Conservation (phyloP, 441 rosid genomes). For the Brassica balearica region DNA sequence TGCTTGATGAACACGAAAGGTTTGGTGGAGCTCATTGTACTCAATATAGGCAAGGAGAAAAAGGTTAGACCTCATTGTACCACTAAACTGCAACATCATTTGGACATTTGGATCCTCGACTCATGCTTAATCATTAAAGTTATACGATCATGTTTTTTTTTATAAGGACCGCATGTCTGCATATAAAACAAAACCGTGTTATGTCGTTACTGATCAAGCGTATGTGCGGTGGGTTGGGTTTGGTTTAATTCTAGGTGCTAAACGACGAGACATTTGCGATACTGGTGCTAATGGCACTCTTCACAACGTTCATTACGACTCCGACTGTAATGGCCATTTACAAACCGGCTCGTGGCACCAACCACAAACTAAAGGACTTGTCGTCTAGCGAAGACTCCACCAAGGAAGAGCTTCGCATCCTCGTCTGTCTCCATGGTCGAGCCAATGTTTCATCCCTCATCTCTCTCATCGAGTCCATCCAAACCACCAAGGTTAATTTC, state of each 20-base stretch:
- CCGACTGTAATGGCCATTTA: conserved; percentile 75
- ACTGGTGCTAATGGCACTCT: conserved; percentile 77
- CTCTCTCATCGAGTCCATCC: conserved; percentile 62
- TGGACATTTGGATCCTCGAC: too few species aligned
- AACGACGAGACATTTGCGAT: conserved; percentile 78
- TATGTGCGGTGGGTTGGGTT: too few species aligned
- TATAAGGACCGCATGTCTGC: background rate
- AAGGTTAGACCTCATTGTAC: conserved; percentile 46
- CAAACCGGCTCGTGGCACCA: conserved; percentile 63
- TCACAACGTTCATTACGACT: conserved; percentile 81
- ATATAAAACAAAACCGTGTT: background rate
- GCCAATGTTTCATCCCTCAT: conserved; percentile 68
- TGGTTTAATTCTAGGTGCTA: conserved; percentile 51
- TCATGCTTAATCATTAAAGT: background rate
- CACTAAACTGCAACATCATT: too few species aligned
- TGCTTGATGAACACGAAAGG: conserved; percentile 86
- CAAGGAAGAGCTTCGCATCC: conserved; percentile 59
- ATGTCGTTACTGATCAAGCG: background rate
- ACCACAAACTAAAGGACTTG: conserved; percentile 53
- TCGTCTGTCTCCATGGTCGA: conserved; percentile 72
- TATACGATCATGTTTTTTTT: background rate
- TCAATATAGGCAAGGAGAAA: conserved; percentile 79
- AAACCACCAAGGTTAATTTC: conserved; percentile 53
- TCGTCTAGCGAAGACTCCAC: conserved; percentile 42
- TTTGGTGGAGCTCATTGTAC: conserved; percentile 79